These are phyloP conservation scores for Petunia hybrid DNA, from an alignment of 305 asterid genomes.

Conservation along the genomic window DNA sequence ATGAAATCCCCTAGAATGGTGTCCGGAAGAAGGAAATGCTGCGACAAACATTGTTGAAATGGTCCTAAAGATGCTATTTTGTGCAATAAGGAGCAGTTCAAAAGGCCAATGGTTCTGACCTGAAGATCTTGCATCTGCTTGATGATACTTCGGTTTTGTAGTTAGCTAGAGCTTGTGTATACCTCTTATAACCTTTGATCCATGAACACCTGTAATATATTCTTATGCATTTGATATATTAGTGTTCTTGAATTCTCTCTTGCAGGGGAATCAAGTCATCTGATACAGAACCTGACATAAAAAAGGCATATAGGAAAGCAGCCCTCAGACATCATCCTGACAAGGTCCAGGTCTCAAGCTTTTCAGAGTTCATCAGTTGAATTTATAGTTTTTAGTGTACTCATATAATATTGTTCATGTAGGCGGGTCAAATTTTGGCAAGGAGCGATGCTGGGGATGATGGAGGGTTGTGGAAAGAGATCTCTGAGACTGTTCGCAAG, in stretches of 20 bases:
- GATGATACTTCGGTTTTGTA: constrained; percentile 15
- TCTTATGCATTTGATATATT: constrained; percentile 15
- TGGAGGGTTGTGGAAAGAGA: constrained; percentile 77
- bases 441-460: constrained; percentile 71
- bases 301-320: constrained; percentile 95
- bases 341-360: constrained; percentile 61
- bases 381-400: constrained; percentile 16
- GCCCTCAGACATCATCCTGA: constrained; percentile 98
- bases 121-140: constrained; percentile 28
- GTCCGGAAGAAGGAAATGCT: not conserved
- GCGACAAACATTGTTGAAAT: not conserved
- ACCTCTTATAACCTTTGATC: not conserved
- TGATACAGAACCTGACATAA: constrained; percentile 83
- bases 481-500: constrained; percentile 71
- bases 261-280: constrained; percentile 85
- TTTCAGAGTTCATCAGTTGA: constrained; percentile 30
- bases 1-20: constrained; percentile 2
- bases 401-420: constrained; percentile 36
- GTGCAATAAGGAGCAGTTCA: not conserved
- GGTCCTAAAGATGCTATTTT: constrained; percentile 6
- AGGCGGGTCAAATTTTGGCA: constrained; percentile 84
- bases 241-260: constrained; percentile 38
- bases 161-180: constrained; percentile 5
- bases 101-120: constrained; percentile 12
- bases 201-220: not conserved